A percentile compares a stretch with the other conserved stretches of the same genome.
Conservation (phyloP, 331 rosid genomes). For the Dryas integrifolia region DNA sequence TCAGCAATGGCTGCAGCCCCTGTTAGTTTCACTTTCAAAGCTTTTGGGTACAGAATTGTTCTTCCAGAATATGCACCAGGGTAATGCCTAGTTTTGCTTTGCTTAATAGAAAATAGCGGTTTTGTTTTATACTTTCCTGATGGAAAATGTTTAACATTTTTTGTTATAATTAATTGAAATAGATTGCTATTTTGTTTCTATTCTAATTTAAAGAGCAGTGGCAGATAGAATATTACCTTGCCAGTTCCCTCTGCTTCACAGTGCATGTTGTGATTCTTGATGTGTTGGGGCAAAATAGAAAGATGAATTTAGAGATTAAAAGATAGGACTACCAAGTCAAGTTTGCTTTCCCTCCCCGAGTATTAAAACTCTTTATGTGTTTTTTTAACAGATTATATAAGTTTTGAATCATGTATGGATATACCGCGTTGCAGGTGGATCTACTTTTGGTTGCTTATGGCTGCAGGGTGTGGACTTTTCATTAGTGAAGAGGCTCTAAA, state of each 20-base stretch:
- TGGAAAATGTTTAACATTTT: neutral
- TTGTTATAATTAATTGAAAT: conserved; percentile 9
- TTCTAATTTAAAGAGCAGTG: neutral
- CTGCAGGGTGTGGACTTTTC: conserved; percentile 70
- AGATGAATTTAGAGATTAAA: neutral
- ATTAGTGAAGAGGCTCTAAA: conserved; percentile 72
- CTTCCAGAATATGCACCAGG: conserved; percentile 66
- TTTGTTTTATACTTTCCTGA: neutral
- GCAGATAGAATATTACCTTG: neutral
- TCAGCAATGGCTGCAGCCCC: conserved; percentile 35
- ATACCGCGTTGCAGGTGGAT: conserved; percentile 47
- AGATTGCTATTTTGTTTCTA: neutral
- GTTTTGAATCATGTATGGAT: neutral
- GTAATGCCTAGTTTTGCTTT: conserved; percentile 24
- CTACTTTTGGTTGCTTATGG: conserved; percentile 79
- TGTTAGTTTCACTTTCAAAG: conserved; percentile 45
- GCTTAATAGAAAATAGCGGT: neutral
- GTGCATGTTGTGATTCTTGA: neutral
- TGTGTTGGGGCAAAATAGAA: neutral
- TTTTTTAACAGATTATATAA: neutral
- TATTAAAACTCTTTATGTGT: neutral
- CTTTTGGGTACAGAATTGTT: conserved; percentile 46
- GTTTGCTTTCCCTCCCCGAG: neutral
- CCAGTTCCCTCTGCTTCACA: neutral
- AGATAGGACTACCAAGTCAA: neutral